Percentiles rank a stretch among this genome's conserved stretches.
phyloP scores from a whole-genome alignment of 768 basidiomycete genomes.

The Xanthoconium purpureum region DNA sequence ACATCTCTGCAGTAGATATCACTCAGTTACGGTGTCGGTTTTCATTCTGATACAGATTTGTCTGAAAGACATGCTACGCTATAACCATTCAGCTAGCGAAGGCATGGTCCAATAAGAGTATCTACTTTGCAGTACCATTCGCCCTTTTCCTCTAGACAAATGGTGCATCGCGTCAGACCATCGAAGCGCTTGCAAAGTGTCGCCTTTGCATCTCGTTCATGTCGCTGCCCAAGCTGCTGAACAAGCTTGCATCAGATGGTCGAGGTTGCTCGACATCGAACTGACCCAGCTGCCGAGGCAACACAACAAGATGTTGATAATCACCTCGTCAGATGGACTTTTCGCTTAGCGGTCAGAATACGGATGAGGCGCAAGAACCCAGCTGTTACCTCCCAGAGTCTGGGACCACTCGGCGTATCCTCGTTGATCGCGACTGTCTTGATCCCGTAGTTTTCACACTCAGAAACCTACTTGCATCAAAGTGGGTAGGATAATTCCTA shows the following conservation, averaged over 20 bases:
- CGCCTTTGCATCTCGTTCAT: not conserved
- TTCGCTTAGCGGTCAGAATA: too few species aligned
- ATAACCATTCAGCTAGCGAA: not conserved
- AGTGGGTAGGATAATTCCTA: too few species aligned
- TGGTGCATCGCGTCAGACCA: not conserved
- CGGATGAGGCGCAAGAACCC: too few species aligned
- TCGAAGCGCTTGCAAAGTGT: not conserved
- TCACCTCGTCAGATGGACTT: too few species aligned
- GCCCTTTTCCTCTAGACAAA: not conserved
- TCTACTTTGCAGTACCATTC: not conserved
- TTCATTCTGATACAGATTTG: too few species aligned
- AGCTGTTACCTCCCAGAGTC: too few species aligned
- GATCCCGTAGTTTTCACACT: not conserved
- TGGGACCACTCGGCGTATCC: not conserved
- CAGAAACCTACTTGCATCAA: not conserved
- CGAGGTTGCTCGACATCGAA: too few species aligned
- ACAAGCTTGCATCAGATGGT: not conserved
- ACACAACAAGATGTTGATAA: too few species aligned
- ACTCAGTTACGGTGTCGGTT: too few species aligned
- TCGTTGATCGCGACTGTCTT: conserved; percentile 5
- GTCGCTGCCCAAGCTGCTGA: not conserved
- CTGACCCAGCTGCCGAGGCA: too few species aligned
- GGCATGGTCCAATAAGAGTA: not conserved
- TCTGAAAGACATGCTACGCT: not conserved
- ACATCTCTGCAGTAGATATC: not conserved